Evolutionary conservation across 371 early-diverging fungal species (phyloP).

Genomic region (Apophysomyces sp.): DNA sequence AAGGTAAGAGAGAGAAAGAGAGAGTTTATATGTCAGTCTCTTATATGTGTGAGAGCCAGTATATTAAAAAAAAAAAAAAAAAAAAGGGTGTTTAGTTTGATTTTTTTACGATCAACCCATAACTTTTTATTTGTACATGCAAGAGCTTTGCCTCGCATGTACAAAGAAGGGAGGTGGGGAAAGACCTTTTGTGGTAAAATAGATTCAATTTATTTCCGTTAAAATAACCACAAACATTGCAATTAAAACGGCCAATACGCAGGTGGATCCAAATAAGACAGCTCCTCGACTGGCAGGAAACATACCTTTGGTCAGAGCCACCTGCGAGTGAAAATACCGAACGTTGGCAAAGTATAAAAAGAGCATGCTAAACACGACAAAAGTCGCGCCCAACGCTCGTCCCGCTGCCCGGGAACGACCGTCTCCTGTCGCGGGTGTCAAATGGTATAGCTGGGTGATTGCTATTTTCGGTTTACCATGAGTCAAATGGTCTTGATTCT

Average conservation of each 20-base stretch:
- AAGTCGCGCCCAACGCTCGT: slow-evolving; percentile 54
- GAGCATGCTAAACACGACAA: slow-evolving; percentile 64
- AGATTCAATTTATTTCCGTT: not conserved
- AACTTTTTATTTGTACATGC: too few species aligned
- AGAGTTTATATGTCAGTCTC: too few species aligned
- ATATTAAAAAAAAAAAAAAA: too few species aligned
- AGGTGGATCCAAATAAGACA: slow-evolving; percentile 50
- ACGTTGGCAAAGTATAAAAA: slow-evolving; percentile 70
- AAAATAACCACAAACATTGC: slow-evolving; percentile 41
- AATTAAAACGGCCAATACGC: slow-evolving; percentile 45
- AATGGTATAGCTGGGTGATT: slow-evolving; percentile 71
- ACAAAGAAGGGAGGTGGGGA: too few species aligned
- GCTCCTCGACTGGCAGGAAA: slow-evolving; percentile 77
- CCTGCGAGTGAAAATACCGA: slow-evolving; percentile 74
- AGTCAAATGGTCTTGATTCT: too few species aligned
- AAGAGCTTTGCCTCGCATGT: too few species aligned
- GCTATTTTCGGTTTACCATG: too few species aligned
- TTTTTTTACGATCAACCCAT: too few species aligned
- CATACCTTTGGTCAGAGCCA: slow-evolving; percentile 60
- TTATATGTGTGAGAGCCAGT: too few species aligned
- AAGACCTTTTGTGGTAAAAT: slow-evolving; percentile 9
- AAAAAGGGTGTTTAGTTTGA: too few species aligned
- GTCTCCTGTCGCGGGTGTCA: slow-evolving; percentile 21
- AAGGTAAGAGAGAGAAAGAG: too few species aligned
- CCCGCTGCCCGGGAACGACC: slow-evolving; percentile 24